phyloP scores from a whole-genome alignment of 129 eudicot species.

The Helianthus annuus region DNA sequence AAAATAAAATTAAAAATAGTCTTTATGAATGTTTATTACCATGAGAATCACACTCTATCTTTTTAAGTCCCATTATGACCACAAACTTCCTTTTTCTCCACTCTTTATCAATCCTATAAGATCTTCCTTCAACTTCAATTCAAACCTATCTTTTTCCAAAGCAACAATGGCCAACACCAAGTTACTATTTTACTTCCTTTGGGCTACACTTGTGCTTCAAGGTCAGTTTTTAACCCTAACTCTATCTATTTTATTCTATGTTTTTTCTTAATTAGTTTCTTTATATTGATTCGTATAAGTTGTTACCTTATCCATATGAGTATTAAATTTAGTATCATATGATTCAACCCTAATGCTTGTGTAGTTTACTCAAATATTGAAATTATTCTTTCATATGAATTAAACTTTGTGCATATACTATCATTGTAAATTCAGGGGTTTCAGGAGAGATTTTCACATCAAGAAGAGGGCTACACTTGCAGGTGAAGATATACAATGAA shows the following conservation, averaged over 20 bases:
- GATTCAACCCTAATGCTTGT: no score
- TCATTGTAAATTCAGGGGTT: constrained; percentile 15
- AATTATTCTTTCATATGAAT: background rate
- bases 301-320: background rate
- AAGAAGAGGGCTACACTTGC: constrained; percentile 19
- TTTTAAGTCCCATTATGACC: constrained; percentile 32
- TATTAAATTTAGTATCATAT: background rate
- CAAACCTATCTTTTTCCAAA: constrained; percentile 12
- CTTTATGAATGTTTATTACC: background rate
- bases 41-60: constrained; percentile 15
- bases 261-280: background rate
- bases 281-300: background rate
- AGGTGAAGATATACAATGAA: constrained; percentile 10
- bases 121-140: constrained; percentile 6
- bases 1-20: background rate
- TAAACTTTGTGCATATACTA: background rate
- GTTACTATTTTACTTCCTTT: constrained; percentile 24
- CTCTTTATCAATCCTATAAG: constrained; percentile 23
- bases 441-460: constrained; percentile 14
- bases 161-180: constrained; percentile 30
- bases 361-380: constrained; percentile 5
- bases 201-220: constrained; percentile 33
- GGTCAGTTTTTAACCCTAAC: constrained; percentile 17
- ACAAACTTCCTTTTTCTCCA: constrained; percentile 15
- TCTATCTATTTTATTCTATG: background rate